Evolutionary conservation across 768 basidiomycete genomes (phyloP).

Genomic region (Phylloporus scabripes): DNA sequence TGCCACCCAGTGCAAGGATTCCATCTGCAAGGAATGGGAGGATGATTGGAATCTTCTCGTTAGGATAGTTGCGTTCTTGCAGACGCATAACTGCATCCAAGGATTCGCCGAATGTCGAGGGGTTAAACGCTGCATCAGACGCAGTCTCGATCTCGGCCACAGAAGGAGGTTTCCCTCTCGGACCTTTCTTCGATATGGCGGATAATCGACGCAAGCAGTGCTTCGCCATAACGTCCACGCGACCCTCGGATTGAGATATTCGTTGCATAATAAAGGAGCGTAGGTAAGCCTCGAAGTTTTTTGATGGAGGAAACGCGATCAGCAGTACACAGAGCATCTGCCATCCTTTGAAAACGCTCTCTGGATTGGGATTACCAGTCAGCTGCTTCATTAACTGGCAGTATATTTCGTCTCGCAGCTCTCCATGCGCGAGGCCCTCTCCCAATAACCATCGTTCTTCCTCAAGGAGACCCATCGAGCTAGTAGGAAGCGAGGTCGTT

Average conservation of each 20-base stretch:
- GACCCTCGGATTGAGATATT: constrained; percentile 60
- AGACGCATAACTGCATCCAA: constrained; percentile 78
- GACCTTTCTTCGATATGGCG: constrained; percentile 76
- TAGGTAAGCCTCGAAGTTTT: constrained; percentile 85
- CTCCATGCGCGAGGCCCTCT: constrained; percentile 73
- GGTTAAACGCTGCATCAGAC: constrained; percentile 92
- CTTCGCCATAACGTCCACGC: constrained; percentile 87
- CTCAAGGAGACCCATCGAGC: constrained; percentile 52
- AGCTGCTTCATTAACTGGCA: constrained; percentile 93
- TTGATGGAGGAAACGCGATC: constrained; percentile 90
- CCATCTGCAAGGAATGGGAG: constrained; percentile 91
- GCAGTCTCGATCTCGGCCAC: constrained; percentile 88
- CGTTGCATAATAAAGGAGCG: constrained; percentile 73
- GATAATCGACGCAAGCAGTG: constrained; percentile 78
- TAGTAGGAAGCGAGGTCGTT: constrained; percentile 39
- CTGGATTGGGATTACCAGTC: constrained; percentile 74
- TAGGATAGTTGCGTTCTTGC: constrained; percentile 82
- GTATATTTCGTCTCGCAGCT: constrained; percentile 90
- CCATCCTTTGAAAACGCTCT: constrained; percentile 88
- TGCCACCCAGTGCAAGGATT: constrained; percentile 83
- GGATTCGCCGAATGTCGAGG: constrained; percentile 90
- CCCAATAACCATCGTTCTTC: constrained; percentile 84
- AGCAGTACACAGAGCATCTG: constrained; percentile 86
- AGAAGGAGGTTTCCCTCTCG: constrained; percentile 77
- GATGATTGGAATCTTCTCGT: constrained; percentile 84